A percentile compares a stretch with the other conserved stretches of the same genome.
Conservation (phyloP, 2,329 filamentous ascomycete genomes). For the Aspergillus novofumigatus region DNA sequence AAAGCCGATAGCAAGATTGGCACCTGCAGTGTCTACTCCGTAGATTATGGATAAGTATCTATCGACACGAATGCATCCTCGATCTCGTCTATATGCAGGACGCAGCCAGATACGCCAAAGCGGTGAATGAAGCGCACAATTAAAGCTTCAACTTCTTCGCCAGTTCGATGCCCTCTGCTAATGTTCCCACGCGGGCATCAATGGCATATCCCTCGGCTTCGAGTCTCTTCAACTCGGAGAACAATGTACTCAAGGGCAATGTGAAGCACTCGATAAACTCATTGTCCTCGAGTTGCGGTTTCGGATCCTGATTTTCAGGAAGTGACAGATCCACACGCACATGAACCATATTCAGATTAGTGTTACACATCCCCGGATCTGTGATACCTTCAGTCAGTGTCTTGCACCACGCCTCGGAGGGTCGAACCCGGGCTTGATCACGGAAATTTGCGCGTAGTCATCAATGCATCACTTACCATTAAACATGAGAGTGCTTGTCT, state of each 20-base stretch:
- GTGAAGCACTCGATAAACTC: constrained; percentile 80
- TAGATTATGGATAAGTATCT: neutral
- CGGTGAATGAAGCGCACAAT: neutral
- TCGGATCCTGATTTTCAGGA: constrained; percentile 64
- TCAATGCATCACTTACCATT: constrained; percentile 34
- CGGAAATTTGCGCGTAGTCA: neutral
- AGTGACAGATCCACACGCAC: constrained; percentile 66
- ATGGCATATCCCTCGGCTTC: constrained; percentile 71
- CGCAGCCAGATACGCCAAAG: neutral
- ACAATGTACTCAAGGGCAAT: constrained; percentile 60
- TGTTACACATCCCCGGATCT: constrained; percentile 49
- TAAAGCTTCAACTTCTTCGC: constrained; percentile 49
- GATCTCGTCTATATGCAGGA: neutral
- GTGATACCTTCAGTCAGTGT: neutral
- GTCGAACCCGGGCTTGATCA: neutral
- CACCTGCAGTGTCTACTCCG: neutral
- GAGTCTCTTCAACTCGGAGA: constrained; percentile 61
- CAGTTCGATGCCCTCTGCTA: constrained; percentile 74
- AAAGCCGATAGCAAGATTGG: neutral
- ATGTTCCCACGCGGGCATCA: constrained; percentile 70
- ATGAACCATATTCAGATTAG: constrained; percentile 58
- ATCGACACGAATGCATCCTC: neutral
- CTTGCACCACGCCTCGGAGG: neutral
- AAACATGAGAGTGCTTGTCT: constrained; percentile 42
- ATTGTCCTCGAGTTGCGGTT: constrained; percentile 69